A percentile compares a stretch with the other conserved stretches of the same genome.
Evolutionary conservation across 1,284 basidiomycete genomes (phyloP).

Genomic region (Psilocybe mexicana): DNA sequence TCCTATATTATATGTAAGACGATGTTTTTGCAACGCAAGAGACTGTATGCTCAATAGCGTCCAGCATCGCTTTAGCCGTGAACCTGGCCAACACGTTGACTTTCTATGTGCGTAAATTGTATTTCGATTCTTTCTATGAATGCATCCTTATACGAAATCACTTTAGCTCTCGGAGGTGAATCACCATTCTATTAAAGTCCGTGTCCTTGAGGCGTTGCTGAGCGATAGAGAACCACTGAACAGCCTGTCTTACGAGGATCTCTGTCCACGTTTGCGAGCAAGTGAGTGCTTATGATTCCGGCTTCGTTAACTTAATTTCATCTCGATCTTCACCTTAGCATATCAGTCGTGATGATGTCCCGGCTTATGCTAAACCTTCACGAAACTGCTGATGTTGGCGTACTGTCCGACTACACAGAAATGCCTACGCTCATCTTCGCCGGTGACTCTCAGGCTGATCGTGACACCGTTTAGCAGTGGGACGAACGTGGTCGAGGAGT

Average conservation of each 20-base stretch:
- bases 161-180: background rate
- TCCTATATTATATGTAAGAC: background rate
- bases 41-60: background rate
- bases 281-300: background rate
- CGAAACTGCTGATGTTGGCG: background rate
- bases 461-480: too few relatives aligned
- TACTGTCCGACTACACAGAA: background rate
- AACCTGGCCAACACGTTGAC: background rate
- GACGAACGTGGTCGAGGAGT: too few relatives aligned
- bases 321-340: background rate
- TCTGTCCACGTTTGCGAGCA: background rate
- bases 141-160: too few relatives aligned
- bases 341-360: background rate
- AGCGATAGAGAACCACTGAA: background rate
- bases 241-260: background rate
- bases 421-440: background rate
- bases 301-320: background rate
- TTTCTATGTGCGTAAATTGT: background rate
- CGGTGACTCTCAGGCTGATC: background rate
- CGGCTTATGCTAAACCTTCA: slow-evolving; percentile 1
- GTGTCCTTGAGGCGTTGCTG: background rate
- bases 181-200: background rate
- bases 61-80: background rate
- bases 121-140: background rate
- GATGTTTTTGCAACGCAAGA: background rate